Evolutionary conservation across 345 rosid species (phyloP).

Genomic region (Turnera subulata): DNA sequence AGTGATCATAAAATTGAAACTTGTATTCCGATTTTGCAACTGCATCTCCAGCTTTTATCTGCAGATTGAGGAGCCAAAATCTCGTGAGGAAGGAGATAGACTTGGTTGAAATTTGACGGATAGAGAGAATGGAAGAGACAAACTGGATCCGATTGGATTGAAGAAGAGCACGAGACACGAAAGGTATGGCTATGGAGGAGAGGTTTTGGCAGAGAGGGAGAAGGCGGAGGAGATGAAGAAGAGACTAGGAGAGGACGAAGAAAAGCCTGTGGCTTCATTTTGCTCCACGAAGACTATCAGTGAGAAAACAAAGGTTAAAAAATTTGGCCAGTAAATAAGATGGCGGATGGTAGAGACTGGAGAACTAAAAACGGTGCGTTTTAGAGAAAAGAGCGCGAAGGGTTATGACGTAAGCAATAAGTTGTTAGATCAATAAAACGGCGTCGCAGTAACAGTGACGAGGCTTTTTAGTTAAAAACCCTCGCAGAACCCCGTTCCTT

Average conservation of each 20-base stretch:
- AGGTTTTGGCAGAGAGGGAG: slow-evolving; percentile 8
- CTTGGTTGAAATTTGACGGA: background rate
- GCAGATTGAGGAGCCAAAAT: slow-evolving; percentile 1
- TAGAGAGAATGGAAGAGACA: background rate
- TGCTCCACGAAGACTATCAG: background rate
- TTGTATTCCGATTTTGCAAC: slow-evolving; percentile 38
- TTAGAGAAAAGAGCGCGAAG: too few species aligned
- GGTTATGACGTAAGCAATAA: background rate
- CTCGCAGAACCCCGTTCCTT: background rate
- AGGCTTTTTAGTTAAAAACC: slow-evolving; percentile 8
- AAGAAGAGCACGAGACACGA: slow-evolving; percentile 27
- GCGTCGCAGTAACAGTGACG: too few species aligned
- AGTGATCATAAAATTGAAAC: slow-evolving; percentile 46
- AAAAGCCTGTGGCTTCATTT: slow-evolving; percentile 34
- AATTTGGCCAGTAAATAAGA: too few species aligned
- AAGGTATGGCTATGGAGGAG: slow-evolving; percentile 8
- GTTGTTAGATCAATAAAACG: too few species aligned
- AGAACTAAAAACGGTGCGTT: slow-evolving; percentile 5
- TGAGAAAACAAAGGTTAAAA: too few species aligned
- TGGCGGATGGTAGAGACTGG: too few species aligned
- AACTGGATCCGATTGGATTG: slow-evolving; percentile 31
- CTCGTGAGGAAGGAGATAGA: background rate
- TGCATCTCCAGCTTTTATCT: slow-evolving; percentile 30
- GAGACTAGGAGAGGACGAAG: slow-evolving; percentile 20
- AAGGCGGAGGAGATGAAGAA: slow-evolving; percentile 9